Percentiles rank a stretch among this genome's conserved stretches.
Conservation (phyloP, 2,329 filamentous ascomycete species). For the Fonsecaea nubica region DNA sequence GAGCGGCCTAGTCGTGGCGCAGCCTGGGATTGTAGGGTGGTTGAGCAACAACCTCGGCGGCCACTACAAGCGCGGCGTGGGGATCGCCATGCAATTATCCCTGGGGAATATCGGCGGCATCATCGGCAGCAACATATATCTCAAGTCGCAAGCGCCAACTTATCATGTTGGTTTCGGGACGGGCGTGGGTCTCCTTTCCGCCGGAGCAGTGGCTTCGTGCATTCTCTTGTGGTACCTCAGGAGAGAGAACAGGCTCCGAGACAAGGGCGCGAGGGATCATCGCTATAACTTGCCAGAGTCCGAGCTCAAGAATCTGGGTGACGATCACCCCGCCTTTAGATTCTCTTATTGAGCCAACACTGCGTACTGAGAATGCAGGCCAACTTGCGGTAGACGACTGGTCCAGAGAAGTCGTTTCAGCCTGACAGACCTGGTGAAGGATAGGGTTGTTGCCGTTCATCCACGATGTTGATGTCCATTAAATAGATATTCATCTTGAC, state of each 20-base stretch:
- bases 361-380: neutral
- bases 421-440: neutral
- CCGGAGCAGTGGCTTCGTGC: constrained; percentile 43
- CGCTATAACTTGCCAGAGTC: constrained; percentile 36
- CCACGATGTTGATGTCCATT: neutral
- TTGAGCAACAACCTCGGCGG: constrained; percentile 43
- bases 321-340: constrained; percentile 45
- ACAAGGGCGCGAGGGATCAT: constrained; percentile 40
- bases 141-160: constrained; percentile 43
- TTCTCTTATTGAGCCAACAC: constrained; percentile 41
- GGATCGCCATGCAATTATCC: constrained; percentile 30
- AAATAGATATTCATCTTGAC: neutral
- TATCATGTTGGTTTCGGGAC: constrained; percentile 50
- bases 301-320: constrained; percentile 44
- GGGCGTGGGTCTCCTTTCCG: constrained; percentile 45
- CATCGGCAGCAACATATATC: constrained; percentile 50
- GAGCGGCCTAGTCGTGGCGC: constrained; percentile 43
- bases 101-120: constrained; percentile 44
- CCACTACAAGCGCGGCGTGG: constrained; percentile 42
- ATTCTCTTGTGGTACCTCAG: constrained; percentile 44
- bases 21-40: constrained; percentile 41
- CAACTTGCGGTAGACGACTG: neutral
- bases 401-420: neutral
- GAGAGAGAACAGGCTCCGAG: constrained; percentile 44
- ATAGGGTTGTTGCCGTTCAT: neutral